Evolutionary conservation across 345 rosid species (phyloP).

Genomic region (Anacardium occidentale): DNA sequence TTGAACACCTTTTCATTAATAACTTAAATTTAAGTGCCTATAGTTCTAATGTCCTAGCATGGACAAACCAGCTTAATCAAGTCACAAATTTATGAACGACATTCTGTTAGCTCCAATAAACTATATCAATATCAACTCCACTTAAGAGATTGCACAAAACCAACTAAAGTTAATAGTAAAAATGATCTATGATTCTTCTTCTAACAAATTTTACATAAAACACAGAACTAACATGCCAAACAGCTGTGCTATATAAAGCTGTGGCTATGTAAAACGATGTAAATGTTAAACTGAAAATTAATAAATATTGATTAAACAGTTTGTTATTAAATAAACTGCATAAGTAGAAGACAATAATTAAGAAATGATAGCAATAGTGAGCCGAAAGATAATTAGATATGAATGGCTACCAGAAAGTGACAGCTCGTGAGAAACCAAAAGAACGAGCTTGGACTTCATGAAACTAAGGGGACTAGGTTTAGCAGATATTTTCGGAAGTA

Average conservation of each 20-base stretch:
- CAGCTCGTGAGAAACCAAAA: constrained; percentile 46
- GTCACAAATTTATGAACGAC: neutral
- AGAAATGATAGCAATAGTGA: neutral
- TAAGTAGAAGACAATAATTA: neutral
- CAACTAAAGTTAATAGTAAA: neutral
- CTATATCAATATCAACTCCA: neutral
- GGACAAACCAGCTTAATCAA: neutral
- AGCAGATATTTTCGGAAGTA: constrained; percentile 6
- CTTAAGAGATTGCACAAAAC: neutral
- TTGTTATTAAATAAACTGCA: neutral
- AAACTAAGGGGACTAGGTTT: constrained; percentile 42
- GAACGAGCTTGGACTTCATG: constrained; percentile 49
- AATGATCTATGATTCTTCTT: too few relatives aligned
- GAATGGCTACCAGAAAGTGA: constrained; percentile 38
- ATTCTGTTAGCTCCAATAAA: neutral
- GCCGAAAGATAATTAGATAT: neutral
- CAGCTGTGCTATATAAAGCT: neutral
- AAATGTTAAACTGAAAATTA: neutral
- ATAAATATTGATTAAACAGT: neutral
- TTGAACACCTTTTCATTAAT: neutral
- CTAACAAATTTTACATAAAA: neutral
- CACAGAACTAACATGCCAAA: neutral
- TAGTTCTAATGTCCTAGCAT: neutral
- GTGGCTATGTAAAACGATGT: neutral
- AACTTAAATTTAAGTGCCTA: neutral